Conservation (phyloP, 371 early-diverging fungal species). For the Caulochytrium protostelioides region DNA sequence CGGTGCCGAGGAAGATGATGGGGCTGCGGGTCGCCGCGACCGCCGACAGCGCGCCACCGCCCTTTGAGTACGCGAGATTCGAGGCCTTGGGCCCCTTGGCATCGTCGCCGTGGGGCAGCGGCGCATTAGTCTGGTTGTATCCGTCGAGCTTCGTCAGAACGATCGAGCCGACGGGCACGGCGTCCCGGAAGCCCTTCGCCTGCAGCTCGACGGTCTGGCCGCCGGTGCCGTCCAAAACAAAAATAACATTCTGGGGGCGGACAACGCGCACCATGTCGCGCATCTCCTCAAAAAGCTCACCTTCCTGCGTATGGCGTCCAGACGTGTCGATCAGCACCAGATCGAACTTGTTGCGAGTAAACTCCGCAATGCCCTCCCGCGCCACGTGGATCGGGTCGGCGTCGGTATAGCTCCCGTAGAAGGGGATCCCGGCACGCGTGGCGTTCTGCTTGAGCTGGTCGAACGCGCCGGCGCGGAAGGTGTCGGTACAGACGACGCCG, state of each 20-base stretch:
- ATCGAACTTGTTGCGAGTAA: constrained; percentile 90
- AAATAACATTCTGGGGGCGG: constrained; percentile 79
- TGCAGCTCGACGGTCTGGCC: constrained; percentile 98
- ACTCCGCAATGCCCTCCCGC: constrained; percentile 82
- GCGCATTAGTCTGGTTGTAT: no score
- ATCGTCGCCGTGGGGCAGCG: no score
- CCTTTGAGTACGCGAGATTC: no score
- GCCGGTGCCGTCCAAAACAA: constrained; percentile 99
- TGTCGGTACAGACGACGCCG: constrained; percentile 96
- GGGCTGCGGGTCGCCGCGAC: constrained; percentile 96
- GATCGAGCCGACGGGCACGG: constrained; percentile 93
- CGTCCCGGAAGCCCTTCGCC: constrained; percentile 87
- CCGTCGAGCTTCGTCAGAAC: constrained; percentile 99
- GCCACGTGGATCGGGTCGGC: constrained; percentile 93
- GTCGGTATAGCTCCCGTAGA: constrained; percentile 86
- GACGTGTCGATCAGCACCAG: constrained; percentile 98
- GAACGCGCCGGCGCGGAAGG: constrained; percentile 99
- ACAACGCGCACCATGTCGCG: constrained; percentile 75
- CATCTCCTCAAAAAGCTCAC: constrained; percentile 97
- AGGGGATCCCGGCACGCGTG: constrained; percentile 92
- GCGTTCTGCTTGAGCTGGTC: constrained; percentile 99
- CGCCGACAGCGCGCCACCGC: constrained; percentile 98
- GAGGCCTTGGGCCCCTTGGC: no score
- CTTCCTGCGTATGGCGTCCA: constrained; percentile 97
- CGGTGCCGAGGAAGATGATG: constrained; percentile 95